Evolutionary conservation across 768 basidiomycete species (phyloP), one percentile per base, ranked within the genome.

Genomic region (Solioccasus polychromus): DNA sequence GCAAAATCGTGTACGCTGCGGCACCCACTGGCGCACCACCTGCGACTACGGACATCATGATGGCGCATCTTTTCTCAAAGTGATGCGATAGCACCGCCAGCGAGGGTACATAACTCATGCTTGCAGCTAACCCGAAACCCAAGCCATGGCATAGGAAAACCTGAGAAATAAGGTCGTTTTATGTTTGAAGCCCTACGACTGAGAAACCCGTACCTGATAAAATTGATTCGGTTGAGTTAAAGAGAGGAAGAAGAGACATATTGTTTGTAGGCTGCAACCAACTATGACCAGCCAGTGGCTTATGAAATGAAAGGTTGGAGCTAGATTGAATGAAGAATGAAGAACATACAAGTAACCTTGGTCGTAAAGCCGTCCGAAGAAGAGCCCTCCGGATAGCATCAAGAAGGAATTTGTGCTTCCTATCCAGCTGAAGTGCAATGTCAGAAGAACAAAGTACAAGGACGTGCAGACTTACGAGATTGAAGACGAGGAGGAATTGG

Each of bases 321-420:
- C 4, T 23, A n/a, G n/a, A n/a, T n/a, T 8, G 26, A 12, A 31
- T 15, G 14, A 34, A 2, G 8, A 6, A 32, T 29, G 6, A 11
- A 15, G 25, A 11, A 44, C 71, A 20, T 50, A 73, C 74, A 77
- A 78, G 59, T 76, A 73, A 28, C 79, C 80, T 9, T 58, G 65
- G 42, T 80, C 80, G 49, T 75, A 74, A 5, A 72, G 66, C n/a
- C 70, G 68, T 4, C 79, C 79, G 15, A 72, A 67, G 34, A 78
- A 53, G 23, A 78, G 58, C 1, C 77, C 76, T 29, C 67, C 64
- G 0, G 71, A 68, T 17, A 78, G 51, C 5, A 71, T 55, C 14
- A 79, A 54, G 39, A 75, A 69, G 2, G 76, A 53, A 44, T 78
- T 75, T 4, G 71, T 63, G 39, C 77, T 76, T 20, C 78, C 79